Evolutionary conservation across 2,329 filamentous ascomycete genomes (phyloP).

Genomic region (Orbilia quercus): DNA sequence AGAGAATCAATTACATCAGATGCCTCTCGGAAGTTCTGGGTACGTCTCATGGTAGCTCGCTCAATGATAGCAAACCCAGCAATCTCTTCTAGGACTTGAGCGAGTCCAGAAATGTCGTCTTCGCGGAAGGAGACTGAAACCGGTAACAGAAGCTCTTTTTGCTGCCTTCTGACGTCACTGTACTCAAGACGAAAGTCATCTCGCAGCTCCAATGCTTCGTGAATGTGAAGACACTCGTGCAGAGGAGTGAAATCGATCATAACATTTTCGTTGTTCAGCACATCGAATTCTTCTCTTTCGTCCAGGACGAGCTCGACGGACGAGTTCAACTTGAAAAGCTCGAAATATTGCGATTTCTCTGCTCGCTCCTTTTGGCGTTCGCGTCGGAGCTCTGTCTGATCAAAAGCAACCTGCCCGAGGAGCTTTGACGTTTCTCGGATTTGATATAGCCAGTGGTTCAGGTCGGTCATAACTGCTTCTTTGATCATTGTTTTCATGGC

Average conservation of each 20-base stretch:
- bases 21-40: constrained; percentile 81
- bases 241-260: constrained; percentile 94
- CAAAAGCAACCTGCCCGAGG: constrained; percentile 93
- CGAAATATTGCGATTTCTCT: constrained; percentile 78
- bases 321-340: constrained; percentile 88
- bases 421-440: constrained; percentile 97
- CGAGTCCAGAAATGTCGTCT: constrained; percentile 83
- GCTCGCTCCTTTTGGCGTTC: constrained; percentile 83
- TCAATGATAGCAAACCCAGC: constrained; percentile 97
- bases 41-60: constrained; percentile 87
- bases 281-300: constrained; percentile 93
- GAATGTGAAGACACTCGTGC: constrained; percentile 95
- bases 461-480: constrained; percentile 93
- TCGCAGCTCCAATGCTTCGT: constrained; percentile 89
- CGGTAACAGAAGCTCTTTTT: constrained; percentile 90
- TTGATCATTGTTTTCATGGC: constrained; percentile 92
- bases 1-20: constrained; percentile 74
- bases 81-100: constrained; percentile 87
- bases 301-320: constrained; percentile 95
- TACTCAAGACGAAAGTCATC: constrained; percentile 93
- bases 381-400: constrained; percentile 89
- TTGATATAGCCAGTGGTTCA: constrained; percentile 95
- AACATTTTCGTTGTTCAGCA: constrained; percentile 93
- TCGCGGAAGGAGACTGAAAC: constrained; percentile 78
- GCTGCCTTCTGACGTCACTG: constrained; percentile 85